phyloP scores from a whole-genome alignment of 2,329 filamentous ascomycete genomes.

The Alternaria conjuncta region DNA sequence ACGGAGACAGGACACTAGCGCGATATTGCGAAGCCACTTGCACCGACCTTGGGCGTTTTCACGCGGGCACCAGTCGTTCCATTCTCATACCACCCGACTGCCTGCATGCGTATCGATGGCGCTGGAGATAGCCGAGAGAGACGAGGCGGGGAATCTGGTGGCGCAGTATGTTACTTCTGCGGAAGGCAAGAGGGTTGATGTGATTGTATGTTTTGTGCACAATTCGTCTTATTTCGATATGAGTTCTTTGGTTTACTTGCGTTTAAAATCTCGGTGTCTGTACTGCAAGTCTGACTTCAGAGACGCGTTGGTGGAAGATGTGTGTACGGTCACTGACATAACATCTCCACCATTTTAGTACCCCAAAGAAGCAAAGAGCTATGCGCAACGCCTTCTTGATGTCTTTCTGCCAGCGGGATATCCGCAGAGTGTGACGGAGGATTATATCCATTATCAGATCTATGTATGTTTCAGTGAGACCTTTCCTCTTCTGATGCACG shows the following conservation, averaged over 20 bases:
- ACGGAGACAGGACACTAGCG: background rate
- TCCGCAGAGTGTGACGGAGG: conserved; percentile 81
- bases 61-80: background rate
- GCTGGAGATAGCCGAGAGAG: conserved; percentile 48
- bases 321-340: background rate
- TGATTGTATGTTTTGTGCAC: conserved; percentile 47
- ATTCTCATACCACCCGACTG: background rate
- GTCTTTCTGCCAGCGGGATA: conserved; percentile 89
- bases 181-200: conserved; percentile 51
- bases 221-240: background rate
- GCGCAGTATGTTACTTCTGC: conserved; percentile 57
- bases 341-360: conserved; percentile 1
- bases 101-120: background rate
- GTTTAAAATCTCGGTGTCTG: background rate
- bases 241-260: background rate
- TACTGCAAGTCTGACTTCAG: background rate
- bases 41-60: background rate
- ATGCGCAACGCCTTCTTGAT: conserved; percentile 60
- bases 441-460: conserved; percentile 81
- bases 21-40: background rate
- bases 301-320: background rate
- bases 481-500: background rate
- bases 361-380: conserved; percentile 6
- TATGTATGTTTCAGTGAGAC: conserved; percentile 51
- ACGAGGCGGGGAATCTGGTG: conserved; percentile 59